Base-by-base conservation (phyloP, 768 basidiomycete species). In the Lentinula boryana region DNA sequence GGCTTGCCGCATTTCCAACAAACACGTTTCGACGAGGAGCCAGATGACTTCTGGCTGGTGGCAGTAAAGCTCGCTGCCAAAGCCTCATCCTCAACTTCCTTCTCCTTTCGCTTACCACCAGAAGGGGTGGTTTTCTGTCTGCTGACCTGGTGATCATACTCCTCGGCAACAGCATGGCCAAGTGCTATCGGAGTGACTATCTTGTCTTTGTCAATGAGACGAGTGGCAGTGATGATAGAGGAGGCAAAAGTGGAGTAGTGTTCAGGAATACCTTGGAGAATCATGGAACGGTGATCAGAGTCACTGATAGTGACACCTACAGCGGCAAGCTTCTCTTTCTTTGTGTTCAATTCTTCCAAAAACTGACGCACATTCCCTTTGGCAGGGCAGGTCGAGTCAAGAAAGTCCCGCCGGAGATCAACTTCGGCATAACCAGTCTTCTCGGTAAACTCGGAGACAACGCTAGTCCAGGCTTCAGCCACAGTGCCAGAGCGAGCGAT, bases 371-470 rank as follows among this genome's bases (percentile, higher is more conserved):
- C 66, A 63, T 73, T 68, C 3, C 61, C 69, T 44, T 70, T 67
- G 0, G 68, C 66, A 4, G 67, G 61, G 62, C 73, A 76, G 43
- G 65, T 65, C 1, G 67, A 63, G 13, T 68, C 65, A 32, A 74
- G 63, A 64, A 77, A 77, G 18, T 63, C 56, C 4, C 58, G 35
- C 9, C 66, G 62, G 32, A 74, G 38, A 12, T 71, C 70, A 6
- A 71, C 66, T 51, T 74, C 68, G 10, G 68, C 71, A 58, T 68
- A 72, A 16, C 69, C 62, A 13, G 70, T 67, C 59, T 74, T 74
- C 49, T 70, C 61, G 1, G 55, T 56, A 61, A 56, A 67, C 32
- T 67, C 65, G 0, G 54, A 12, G 1, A 54, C 33, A 43, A 68
- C 49, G 15, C 53, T 48, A 2, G 51, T 27, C 67, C 67, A 68